A percentile compares a stretch with the other conserved stretches of the same genome.
Conservation (phyloP, 805 yeast species). For the Starmerella etchellsii region DNA sequence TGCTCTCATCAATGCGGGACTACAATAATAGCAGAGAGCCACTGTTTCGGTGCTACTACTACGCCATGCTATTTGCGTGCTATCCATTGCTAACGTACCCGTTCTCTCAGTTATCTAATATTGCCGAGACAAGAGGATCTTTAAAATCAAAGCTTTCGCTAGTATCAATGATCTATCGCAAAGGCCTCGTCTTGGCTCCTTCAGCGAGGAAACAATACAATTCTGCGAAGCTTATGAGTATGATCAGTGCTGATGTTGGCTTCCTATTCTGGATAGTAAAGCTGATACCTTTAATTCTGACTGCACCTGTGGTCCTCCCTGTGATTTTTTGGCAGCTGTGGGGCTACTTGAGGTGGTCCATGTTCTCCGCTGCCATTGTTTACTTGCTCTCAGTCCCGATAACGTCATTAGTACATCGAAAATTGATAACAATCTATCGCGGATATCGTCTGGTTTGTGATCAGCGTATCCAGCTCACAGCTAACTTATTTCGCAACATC, state of each 20-base stretch:
- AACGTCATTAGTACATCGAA: conserved; percentile 36
- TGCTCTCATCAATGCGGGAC: conserved; percentile 1
- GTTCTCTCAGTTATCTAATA: background rate
- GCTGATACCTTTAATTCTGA: conserved; percentile 71
- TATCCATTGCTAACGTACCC: background rate
- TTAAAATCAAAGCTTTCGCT: background rate
- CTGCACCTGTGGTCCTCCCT: conserved; percentile 83
- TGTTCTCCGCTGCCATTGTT: conserved; percentile 89
- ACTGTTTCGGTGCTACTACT: background rate
- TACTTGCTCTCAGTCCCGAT: conserved; percentile 64
- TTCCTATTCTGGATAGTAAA: conserved; percentile 56
- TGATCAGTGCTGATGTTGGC: conserved; percentile 61
- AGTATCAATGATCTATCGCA: conserved; percentile 36
- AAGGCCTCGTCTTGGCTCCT: conserved; percentile 47
- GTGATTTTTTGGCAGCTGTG: conserved; percentile 68
- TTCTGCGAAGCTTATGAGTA: conserved; percentile 69
- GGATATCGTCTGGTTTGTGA: conserved; percentile 81
- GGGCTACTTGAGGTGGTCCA: conserved; percentile 57
- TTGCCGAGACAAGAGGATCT: background rate
- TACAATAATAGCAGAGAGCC: background rate
- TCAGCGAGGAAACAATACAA: conserved; percentile 44
- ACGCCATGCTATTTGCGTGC: background rate
- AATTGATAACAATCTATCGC: conserved; percentile 47
- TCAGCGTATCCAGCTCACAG: conserved; percentile 59
- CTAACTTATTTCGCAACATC: conserved; percentile 81